Evolutionary conservation across 2,329 filamentous ascomycete genomes (phyloP), one percentile per base, ranked within the genome.

Genomic region (Pseudovirgaria hyperparasitica): DNA sequence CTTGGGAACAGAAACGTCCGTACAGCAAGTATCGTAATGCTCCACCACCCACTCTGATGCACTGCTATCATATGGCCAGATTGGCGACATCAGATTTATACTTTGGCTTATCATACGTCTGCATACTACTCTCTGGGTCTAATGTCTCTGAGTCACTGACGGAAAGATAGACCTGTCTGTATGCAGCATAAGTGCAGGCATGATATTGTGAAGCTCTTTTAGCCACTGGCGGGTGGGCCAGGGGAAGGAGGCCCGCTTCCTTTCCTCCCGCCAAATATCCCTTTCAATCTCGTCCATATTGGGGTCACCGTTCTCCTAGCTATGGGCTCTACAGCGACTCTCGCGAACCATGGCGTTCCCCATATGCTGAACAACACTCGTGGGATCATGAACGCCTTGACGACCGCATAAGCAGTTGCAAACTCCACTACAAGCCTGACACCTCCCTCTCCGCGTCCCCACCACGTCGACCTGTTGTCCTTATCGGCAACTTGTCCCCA

Each of bases 301-400:
- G 50, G 50, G 2, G 44, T 23, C 8, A 52, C 42, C 1, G 45
- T 42, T 35, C 37, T 38, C 27, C 36, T 58, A 16, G 53, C 53
- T 16, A 65, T 29, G 2, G 65, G 67, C 19, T 60, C 45, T 9
- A 79, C 54, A 20, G 81, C 58, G 13, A 70, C 58, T 22, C 75
- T 68, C 2, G 86, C 86, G 63, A 96, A 92, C 79, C 82, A 92
- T 4, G 90, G 90, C 24, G 90, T 93, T 9, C 70, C 78, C 82
- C 81, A 92, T 4, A 92, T 67, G 56, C 86, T 93, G 5, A 72
- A 55, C 15, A 77, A 59, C 34, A 98, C 70, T 39, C 90, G 68
- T 9, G 81, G 43, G 1, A 90, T 84, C 36, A 98, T 52, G 32
- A 96, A 47, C 10, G 73, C 74, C 58, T 98, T 98, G 1, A 84